phyloP scores from a whole-genome alignment of 768 basidiomycete genomes.

The Strobilomyces confusus region DNA sequence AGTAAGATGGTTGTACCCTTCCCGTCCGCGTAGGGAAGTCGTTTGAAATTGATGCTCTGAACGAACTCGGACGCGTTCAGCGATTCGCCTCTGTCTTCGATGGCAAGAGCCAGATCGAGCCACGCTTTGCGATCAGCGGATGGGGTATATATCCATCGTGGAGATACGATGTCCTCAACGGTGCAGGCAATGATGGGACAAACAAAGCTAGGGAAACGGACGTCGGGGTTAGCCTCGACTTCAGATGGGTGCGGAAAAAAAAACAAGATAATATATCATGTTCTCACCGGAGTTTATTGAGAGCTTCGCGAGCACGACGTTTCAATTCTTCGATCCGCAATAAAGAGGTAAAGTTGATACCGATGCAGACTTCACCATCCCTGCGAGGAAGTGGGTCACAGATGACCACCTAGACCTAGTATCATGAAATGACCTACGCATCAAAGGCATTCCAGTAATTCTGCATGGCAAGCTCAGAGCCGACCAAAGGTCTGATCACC shows the following conservation, averaged over 20 bases:
- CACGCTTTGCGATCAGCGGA: conserved; percentile 20
- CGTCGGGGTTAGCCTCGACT: background rate
- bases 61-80: conserved; percentile 18
- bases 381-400: background rate
- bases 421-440: conserved; percentile 5
- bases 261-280: too few species aligned
- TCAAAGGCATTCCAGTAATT: conserved; percentile 9
- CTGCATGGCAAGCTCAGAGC: conserved; percentile 16
- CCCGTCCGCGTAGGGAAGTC: conserved; percentile 15
- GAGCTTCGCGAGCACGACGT: conserved; percentile 8
- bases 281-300: conserved; percentile 21
- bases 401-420: background rate
- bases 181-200: conserved; percentile 19
- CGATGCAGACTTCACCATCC: conserved; percentile 17
- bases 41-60: conserved; percentile 12
- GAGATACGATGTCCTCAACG: conserved; percentile 8
- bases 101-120: conserved; percentile 19
- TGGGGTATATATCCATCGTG: conserved; percentile 21
- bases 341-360: conserved; percentile 13
- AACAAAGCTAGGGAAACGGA: conserved; percentile 5
- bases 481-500: conserved; percentile 7
- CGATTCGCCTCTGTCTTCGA: conserved; percentile 13
- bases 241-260: too few species aligned
- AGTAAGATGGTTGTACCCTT: background rate
- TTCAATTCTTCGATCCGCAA: conserved; percentile 5